These are phyloP conservation scores for Ganoderma lingzhi DNA, from an alignment of 1,284 basidiomycete genomes.

Conservation along the genomic window DNA sequence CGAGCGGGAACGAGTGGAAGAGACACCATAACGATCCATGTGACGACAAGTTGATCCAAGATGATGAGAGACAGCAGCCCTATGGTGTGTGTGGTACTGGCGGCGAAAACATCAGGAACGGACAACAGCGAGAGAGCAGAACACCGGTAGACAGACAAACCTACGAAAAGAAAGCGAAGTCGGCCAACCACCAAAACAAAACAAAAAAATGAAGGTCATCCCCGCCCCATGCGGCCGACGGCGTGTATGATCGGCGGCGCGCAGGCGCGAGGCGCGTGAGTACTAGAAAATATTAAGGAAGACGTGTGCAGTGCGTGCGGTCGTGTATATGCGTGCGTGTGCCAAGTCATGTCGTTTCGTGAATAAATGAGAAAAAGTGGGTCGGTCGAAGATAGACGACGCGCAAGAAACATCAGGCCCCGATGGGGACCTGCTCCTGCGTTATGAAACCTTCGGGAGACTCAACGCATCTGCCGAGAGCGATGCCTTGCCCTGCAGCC, in stretches of 20 bases:
- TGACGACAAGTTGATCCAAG: slow-evolving; percentile 29
- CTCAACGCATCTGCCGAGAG: slow-evolving; percentile 23
- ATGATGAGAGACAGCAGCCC: slow-evolving; percentile 25
- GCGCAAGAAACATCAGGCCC: neutral
- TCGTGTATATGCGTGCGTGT: slow-evolving; percentile 38
- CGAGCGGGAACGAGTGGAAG: slow-evolving; percentile 23
- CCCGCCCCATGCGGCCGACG: slow-evolving; percentile 22
- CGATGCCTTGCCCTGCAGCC: slow-evolving; percentile 29
- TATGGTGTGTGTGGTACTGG: slow-evolving; percentile 22
- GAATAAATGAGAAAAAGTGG: slow-evolving; percentile 20
- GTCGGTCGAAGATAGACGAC: neutral
- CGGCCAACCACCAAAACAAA: slow-evolving; percentile 5
- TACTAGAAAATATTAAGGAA: slow-evolving; percentile 32
- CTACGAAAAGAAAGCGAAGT: slow-evolving; percentile 2
- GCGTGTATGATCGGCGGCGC: slow-evolving; percentile 31
- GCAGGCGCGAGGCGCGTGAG: slow-evolving; percentile 29
- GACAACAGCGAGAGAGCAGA: slow-evolving; percentile 11
- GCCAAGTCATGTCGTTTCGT: slow-evolving; percentile 35
- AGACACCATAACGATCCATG: slow-evolving; percentile 18
- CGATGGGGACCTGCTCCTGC: slow-evolving; percentile 12
- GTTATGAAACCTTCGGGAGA: slow-evolving; percentile 1
- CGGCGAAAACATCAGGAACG: slow-evolving; percentile 1
- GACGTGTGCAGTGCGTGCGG: slow-evolving; percentile 32
- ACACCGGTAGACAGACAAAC: neutral
- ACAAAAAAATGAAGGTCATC: slow-evolving; percentile 5